Base-by-base conservation (phyloP, 2,329 filamentous ascomycete species). In the Gremmenia infestans region DNA sequence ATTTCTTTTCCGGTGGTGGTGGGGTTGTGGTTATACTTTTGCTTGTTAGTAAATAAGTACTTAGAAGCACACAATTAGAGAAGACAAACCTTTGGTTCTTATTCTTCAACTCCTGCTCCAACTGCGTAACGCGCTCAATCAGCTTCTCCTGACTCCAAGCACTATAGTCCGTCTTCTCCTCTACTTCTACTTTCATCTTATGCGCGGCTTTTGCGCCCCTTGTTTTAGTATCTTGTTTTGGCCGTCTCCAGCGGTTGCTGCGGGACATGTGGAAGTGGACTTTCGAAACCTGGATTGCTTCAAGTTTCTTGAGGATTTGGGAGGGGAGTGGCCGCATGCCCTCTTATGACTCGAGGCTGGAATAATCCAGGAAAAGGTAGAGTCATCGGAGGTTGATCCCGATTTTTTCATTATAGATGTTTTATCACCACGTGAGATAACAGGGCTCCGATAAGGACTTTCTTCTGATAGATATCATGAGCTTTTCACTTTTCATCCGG, bases 101-200 rank as follows among this genome's bases (percentile, higher is more conserved):
- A n/a, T 68, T 72, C 52, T 80, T 78, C 14, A 91, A 73, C 66
- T 89, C 80, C 4, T 76, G 70, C 70, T 95, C 90, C 6, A 94
- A 77, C 51, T 81, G 75, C 15, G 77, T 80, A 47, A 95, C 83
- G 42, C 87, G 81, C 61, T 81, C 74, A 45, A 94, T 81, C 39
- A 94, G 81, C 46, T 82, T 82, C 40, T 83, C 78, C 60, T 82
- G 84, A 53, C 81, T 85, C 88, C 87, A 92, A 60, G 76, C 78
- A 42, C 77, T 77, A 72, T 92, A 92, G 51, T 76, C 73, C 11
- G 70, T 67, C 15, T 71, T 68, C 46, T 58, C 50, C 19, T 47
- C 60, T 55, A 49, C 42, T 50, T 59, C n/a, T 23, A 50, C 49
- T 28, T 59, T 53, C 56, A 60, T 62, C 11, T 55, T 63, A 22